phyloP scores from a whole-genome alignment of 495 filamentous ascomycete genomes.

The Chaetomium tenue region DNA sequence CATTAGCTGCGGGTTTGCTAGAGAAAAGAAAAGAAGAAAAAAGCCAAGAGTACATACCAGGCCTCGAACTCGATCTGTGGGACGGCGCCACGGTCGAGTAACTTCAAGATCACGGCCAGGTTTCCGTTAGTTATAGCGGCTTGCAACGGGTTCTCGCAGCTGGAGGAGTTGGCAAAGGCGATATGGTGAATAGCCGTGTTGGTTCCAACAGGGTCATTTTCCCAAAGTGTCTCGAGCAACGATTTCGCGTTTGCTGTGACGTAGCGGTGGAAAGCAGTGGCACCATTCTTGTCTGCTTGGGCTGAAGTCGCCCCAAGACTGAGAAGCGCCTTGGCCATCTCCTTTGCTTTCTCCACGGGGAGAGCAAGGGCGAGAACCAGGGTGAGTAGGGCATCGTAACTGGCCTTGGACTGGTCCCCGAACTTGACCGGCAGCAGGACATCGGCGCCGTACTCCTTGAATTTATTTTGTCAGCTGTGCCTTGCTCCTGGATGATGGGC shows the following conservation, averaged over 20 bases:
- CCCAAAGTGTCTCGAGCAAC: slow-evolving; percentile 57
- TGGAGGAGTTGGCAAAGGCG: slow-evolving; percentile 28
- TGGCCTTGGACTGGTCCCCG: slow-evolving; percentile 45
- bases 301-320: slow-evolving; percentile 67
- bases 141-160: slow-evolving; percentile 41
- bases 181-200: slow-evolving; percentile 65
- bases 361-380: slow-evolving; percentile 60
- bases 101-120: slow-evolving; percentile 37
- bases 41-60: slow-evolving; percentile 28
- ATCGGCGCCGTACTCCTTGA: slow-evolving; percentile 66
- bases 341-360: slow-evolving; percentile 56
- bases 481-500: neutral
- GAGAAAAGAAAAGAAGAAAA: neutral
- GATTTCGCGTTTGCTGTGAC: slow-evolving; percentile 50
- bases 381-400: slow-evolving; percentile 59
- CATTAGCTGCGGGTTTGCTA: neutral
- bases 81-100: slow-evolving; percentile 44
- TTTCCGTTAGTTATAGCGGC: slow-evolving; percentile 38
- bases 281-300: slow-evolving; percentile 62
- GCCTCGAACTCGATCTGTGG: slow-evolving; percentile 45
- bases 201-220: slow-evolving; percentile 59
- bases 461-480: neutral
- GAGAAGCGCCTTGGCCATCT: slow-evolving; percentile 62
- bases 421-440: slow-evolving; percentile 66
- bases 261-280: slow-evolving; percentile 58